phyloP scores from a whole-genome alignment of 1,139 yeast species.

The Candida neerlandica region DNA sequence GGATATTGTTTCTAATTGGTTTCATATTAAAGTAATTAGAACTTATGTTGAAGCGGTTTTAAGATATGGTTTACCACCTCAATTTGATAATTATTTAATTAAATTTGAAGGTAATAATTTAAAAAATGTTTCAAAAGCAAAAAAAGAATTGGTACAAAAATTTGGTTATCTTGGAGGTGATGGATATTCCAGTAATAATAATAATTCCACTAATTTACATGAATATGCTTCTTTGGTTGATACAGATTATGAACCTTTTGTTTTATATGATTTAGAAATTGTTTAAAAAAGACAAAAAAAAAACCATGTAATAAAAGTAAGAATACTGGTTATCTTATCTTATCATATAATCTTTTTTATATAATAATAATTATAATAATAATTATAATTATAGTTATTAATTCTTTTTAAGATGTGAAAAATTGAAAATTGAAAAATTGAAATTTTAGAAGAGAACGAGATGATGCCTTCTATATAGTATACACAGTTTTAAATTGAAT shows the following conservation, averaged over 20 bases:
- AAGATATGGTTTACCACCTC: slow-evolving; percentile 96
- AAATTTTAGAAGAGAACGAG: background rate
- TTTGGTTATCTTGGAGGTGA: slow-evolving; percentile 92
- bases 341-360: no score
- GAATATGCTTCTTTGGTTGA: slow-evolving; percentile 93
- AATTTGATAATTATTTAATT: slow-evolving; percentile 68
- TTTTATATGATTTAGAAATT: slow-evolving; percentile 60
- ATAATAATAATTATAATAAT: no score
- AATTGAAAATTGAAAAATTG: background rate
- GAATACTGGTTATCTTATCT: no score
- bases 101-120: slow-evolving; percentile 41
- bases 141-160: slow-evolving; percentile 65
- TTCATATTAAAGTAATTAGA: slow-evolving; percentile 74
- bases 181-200: slow-evolving; percentile 69
- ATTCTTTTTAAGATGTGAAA: no score
- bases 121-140: slow-evolving; percentile 57
- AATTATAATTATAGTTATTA: no score
- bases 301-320: no score
- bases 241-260: slow-evolving; percentile 95
- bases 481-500: no score
- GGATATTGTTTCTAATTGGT: slow-evolving; percentile 83
- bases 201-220: slow-evolving; percentile 62
- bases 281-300: slow-evolving; percentile 23
- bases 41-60: slow-evolving; percentile 68
- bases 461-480: background rate